Conservation (phyloP, 2,329 filamentous ascomycete species). For the Metarhizium sp. region DNA sequence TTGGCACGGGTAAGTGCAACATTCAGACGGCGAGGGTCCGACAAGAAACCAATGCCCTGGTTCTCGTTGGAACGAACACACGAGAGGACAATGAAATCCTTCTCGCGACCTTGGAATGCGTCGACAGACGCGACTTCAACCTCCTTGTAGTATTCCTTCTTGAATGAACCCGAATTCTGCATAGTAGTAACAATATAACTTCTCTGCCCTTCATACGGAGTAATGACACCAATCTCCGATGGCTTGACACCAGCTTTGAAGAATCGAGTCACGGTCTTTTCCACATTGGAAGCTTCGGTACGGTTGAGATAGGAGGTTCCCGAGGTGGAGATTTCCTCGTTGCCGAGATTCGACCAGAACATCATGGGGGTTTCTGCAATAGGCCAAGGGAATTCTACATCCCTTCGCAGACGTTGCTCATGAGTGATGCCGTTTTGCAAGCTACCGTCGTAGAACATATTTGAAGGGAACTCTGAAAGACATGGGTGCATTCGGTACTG, state of each 20-base stretch:
- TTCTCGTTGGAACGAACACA: conserved; percentile 98
- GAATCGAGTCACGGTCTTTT: conserved; percentile 97
- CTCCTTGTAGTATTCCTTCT: conserved; percentile 97
- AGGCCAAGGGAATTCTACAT: conserved; percentile 98
- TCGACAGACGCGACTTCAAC: conserved; percentile 97
- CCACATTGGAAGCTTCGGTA: conserved; percentile 92
- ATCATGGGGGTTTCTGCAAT: conserved; percentile 94
- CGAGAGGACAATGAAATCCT: conserved; percentile 96
- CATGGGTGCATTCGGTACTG: conserved; percentile 99
- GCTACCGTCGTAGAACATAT: conserved; percentile 99
- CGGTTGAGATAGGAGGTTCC: conserved; percentile 97
- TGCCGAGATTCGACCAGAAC: conserved; percentile 98
- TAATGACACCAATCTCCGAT: conserved; percentile 91
- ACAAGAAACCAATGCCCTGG: conserved; percentile 97
- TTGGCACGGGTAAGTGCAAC: conserved; percentile 95
- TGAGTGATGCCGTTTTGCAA: conserved; percentile 94
- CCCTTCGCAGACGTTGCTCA: conserved; percentile 76
- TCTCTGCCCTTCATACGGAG: conserved; percentile 94
- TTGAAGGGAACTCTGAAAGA: conserved; percentile 92
- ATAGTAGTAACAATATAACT: conserved; percentile 99
- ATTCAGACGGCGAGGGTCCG: conserved; percentile 92
- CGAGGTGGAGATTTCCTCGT: conserved; percentile 95
- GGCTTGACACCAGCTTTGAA: conserved; percentile 98
- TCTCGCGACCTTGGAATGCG: conserved; percentile 97
- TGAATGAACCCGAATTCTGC: conserved; percentile 94